A percentile compares a stretch with the other conserved stretches of the same genome.
Conservation (phyloP, 441 rosid species). For the Croton setiger region DNA sequence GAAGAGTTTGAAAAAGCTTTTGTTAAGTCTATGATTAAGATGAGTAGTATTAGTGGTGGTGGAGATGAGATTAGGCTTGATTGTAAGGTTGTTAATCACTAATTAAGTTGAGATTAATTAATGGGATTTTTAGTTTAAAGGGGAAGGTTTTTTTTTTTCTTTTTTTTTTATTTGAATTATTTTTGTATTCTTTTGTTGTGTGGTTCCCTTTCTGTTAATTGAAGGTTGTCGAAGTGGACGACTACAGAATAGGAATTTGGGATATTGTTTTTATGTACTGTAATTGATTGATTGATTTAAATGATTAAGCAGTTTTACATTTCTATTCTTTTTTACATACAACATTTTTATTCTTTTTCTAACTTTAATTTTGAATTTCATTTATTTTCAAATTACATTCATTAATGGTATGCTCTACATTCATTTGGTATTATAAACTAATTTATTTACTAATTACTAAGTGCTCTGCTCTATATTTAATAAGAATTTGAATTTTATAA, state of each 20-base stretch:
- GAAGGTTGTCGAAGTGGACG: conserved; percentile 2
- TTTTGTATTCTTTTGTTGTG: background rate
- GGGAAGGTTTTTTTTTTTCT: background rate
- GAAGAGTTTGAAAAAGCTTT: conserved; percentile 40
- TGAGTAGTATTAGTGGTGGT: conserved; percentile 35
- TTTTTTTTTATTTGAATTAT: background rate
- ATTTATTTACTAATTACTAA: too few species aligned
- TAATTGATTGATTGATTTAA: background rate
- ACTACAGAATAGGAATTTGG: background rate
- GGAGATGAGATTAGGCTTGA: conserved; percentile 37
- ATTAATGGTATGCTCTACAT: too few species aligned
- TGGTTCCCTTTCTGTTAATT: background rate
- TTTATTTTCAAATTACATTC: too few species aligned
- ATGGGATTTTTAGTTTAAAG: too few species aligned
- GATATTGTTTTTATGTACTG: background rate
- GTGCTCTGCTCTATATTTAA: too few species aligned
- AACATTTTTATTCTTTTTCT: too few species aligned
- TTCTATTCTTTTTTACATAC: too few species aligned
- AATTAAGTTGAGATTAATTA: too few species aligned
- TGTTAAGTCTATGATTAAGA: conserved; percentile 40
- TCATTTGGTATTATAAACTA: too few species aligned
- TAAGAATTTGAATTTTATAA: too few species aligned
- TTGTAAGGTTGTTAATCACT: conserved; percentile 27
- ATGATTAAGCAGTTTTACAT: too few species aligned
- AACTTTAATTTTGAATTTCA: too few species aligned